Conservation (phyloP, 2,329 filamentous ascomycete species). For the Epichloe hybrida region DNA sequence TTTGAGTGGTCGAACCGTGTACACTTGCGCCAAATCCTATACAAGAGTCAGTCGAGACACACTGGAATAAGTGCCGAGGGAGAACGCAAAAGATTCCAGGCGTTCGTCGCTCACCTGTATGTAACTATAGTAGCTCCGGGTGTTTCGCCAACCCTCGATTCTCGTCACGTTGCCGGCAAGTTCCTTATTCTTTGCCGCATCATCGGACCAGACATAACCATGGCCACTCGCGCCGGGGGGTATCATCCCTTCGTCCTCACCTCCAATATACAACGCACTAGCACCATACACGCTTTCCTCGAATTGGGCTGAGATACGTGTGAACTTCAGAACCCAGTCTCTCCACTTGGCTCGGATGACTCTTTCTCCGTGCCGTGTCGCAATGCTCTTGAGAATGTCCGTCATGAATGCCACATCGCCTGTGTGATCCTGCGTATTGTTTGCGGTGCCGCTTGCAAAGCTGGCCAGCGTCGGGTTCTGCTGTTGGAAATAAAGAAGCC, state of each 20-base stretch:
- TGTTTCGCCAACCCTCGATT: constrained; percentile 95
- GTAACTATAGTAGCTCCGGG: constrained; percentile 87
- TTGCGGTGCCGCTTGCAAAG: constrained; percentile 29
- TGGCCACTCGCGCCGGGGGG: constrained; percentile 58
- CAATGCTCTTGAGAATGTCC: constrained; percentile 70
- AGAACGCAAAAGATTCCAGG: background rate
- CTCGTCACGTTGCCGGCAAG: constrained; percentile 82
- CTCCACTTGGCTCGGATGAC: constrained; percentile 87
- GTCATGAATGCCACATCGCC: constrained; percentile 85
- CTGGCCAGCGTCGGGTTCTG: constrained; percentile 48
- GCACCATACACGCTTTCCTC: constrained; percentile 93
- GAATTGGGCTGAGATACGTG: constrained; percentile 80
- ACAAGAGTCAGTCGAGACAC: background rate
- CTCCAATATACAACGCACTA: constrained; percentile 74
- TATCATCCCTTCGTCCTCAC: constrained; percentile 51
- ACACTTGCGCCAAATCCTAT: constrained; percentile 52
- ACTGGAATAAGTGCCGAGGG: background rate
- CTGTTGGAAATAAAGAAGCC: constrained; percentile 75
- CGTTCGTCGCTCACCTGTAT: constrained; percentile 50
- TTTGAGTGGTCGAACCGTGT: constrained; percentile 54
- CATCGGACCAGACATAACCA: constrained; percentile 90
- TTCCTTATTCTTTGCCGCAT: constrained; percentile 66
- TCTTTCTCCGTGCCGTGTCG: constrained; percentile 74
- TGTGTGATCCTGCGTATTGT: constrained; percentile 51
- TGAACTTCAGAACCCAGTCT: constrained; percentile 89